Evolutionary conservation across 1,284 basidiomycete species (phyloP).

Genomic region (Lignosus rhinocerotis): DNA sequence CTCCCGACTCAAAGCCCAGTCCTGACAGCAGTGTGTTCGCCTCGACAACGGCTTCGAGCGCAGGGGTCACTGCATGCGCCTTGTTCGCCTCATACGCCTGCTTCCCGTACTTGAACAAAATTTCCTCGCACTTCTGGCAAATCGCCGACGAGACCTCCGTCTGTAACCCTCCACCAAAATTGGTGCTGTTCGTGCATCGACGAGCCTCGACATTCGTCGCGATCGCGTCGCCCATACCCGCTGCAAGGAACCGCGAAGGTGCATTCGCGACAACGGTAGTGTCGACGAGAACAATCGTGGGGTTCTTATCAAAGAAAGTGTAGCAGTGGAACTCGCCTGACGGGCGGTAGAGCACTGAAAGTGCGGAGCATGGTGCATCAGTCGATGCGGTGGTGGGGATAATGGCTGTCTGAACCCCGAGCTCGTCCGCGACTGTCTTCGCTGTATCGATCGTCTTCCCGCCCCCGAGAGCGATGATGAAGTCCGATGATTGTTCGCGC

Average conservation of each 20-base stretch:
- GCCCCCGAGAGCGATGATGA: slow-evolving; percentile 37
- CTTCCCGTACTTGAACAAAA: slow-evolving; percentile 37
- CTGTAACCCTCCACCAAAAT: slow-evolving; percentile 37
- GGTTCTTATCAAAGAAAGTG: slow-evolving; percentile 37
- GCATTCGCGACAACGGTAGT: slow-evolving; percentile 35
- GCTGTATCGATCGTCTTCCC: slow-evolving; percentile 38
- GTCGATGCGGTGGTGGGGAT: slow-evolving; percentile 38
- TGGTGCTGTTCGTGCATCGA: slow-evolving; percentile 30
- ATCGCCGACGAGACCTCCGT: slow-evolving; percentile 35
- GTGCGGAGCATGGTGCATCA: slow-evolving; percentile 38
- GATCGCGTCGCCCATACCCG: slow-evolving; percentile 38
- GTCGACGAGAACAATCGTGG: slow-evolving; percentile 36
- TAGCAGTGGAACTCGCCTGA: slow-evolving; percentile 37
- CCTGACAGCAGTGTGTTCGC: slow-evolving; percentile 38
- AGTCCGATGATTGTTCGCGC: slow-evolving; percentile 26
- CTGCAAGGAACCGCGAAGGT: slow-evolving; percentile 35
- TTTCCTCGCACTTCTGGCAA: slow-evolving; percentile 38
- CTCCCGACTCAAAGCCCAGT: slow-evolving; percentile 37
- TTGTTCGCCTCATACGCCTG: slow-evolving; percentile 38
- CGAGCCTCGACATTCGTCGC: slow-evolving; percentile 38
- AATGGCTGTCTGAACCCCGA: slow-evolving; percentile 32
- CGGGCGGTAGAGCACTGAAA: slow-evolving; percentile 36
- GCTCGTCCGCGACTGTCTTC: slow-evolving; percentile 34
- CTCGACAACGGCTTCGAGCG: slow-evolving; percentile 38
- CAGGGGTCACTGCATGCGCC: slow-evolving; percentile 35